Conservation (phyloP, 2,329 filamentous ascomycete species). For the Orbilia brochopaga region DNA sequence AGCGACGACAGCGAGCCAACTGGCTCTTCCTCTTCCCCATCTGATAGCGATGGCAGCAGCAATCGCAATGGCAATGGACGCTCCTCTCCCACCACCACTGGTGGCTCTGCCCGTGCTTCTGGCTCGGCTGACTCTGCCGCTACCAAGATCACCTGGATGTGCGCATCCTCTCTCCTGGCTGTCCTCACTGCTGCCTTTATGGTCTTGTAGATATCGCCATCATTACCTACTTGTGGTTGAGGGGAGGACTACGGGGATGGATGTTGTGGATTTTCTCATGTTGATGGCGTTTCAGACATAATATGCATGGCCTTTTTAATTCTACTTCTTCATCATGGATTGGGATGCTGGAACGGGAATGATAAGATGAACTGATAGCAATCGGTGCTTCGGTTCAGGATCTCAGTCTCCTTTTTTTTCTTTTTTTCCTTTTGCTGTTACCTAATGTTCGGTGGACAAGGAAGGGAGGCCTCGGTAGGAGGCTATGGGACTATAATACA, state of each 20-base stretch:
- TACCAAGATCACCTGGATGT: conserved; percentile 49
- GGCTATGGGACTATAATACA: conserved; percentile 1
- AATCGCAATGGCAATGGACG: background rate
- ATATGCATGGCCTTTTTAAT: conserved; percentile 6
- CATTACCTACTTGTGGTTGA: background rate
- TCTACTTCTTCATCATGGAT: conserved; percentile 5
- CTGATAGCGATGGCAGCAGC: no score
- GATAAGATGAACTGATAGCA: background rate
- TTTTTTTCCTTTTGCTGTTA: background rate
- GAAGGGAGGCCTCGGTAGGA: conserved; percentile 3
- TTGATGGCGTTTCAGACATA: conserved; percentile 20
- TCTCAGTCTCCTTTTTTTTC: background rate
- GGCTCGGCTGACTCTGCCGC: conserved; percentile 20
- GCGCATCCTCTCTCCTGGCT: conserved; percentile 46
- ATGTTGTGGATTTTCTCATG: conserved; percentile 4
- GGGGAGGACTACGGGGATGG: background rate
- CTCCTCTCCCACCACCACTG: conserved; percentile 17
- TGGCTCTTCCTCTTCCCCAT: background rate
- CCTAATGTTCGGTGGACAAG: background rate
- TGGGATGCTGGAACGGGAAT: background rate
- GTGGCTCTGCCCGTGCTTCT: background rate
- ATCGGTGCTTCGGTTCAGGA: background rate
- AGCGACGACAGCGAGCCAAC: conserved; percentile 6
- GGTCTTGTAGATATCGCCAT: conserved; percentile 37
- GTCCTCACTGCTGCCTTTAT: conserved; percentile 49